These are phyloP conservation scores for Blastobotrys proliferans DNA, from an alignment of 1,139 yeast genomes.

Conservation along the genomic window DNA sequence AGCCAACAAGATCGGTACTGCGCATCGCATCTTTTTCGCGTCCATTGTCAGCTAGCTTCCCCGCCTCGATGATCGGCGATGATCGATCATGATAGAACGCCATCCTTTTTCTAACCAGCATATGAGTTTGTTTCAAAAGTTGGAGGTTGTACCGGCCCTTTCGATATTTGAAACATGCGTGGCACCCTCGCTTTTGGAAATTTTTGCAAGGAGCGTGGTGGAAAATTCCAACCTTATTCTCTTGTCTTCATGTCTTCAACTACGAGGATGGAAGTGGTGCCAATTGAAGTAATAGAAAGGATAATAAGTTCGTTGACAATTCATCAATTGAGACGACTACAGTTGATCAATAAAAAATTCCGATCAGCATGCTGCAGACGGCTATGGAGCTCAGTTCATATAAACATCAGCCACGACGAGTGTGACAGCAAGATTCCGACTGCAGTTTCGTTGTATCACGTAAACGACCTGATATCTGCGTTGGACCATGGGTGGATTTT, in stretches of 20 bases:
- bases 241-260: no score
- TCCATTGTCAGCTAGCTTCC: not conserved
- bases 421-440: not conserved
- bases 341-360: not conserved
- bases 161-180: no score
- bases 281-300: not conserved
- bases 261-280: not conserved
- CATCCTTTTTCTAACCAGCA: no score
- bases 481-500: not conserved
- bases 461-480: not conserved
- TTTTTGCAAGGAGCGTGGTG: no score
- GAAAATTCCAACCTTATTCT: no score
- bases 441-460: not conserved
- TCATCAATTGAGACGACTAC: not conserved
- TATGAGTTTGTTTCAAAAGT: no score
- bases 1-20: no score
- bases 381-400: conserved; percentile 5
- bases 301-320: not conserved
- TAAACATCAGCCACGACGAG: not conserved
- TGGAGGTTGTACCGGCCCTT: no score
- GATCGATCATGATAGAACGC: no score
- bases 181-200: no score
- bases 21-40: not conserved
- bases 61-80: no score
- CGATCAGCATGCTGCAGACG: not conserved